Evolutionary conservation across 106 monocot species (phyloP).

Genomic region (Hemerocallis citrina): DNA sequence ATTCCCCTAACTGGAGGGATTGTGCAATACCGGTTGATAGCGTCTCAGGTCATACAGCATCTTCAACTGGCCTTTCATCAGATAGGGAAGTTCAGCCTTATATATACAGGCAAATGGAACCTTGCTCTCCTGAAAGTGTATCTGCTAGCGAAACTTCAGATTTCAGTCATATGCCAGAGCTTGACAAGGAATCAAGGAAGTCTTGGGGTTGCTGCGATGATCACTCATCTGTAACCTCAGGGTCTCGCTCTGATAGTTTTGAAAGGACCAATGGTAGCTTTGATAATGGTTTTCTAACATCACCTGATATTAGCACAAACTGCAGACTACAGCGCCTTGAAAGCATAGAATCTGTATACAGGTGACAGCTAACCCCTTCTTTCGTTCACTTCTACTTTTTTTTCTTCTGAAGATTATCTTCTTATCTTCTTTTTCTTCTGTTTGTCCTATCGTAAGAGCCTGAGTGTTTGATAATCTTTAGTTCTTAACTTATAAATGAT

Average conservation of each 20-base stretch:
- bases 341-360: conserved; percentile 80
- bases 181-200: conserved; percentile 56
- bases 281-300: conserved; percentile 62
- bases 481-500: conserved; percentile 14
- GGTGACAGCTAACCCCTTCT: conserved; percentile 25
- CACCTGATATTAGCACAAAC: conserved; percentile 36
- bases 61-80: conserved; percentile 27
- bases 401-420: neutral
- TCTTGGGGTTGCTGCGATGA: conserved; percentile 54
- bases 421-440: neutral
- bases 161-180: conserved; percentile 47
- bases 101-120: conserved; percentile 35
- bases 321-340: conserved; percentile 39
- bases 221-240: conserved; percentile 65
- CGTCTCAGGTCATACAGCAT: conserved; percentile 35
- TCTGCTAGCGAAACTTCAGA: conserved; percentile 72
- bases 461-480: neutral
- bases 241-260: conserved; percentile 72
- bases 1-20: conserved; percentile 52
- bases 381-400: neutral
- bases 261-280: conserved; percentile 48
- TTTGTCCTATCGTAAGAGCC: neutral
- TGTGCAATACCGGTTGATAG: conserved; percentile 60
- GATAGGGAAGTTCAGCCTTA: conserved; percentile 36
- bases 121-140: conserved; percentile 75